A percentile compares a stretch with the other conserved stretches of the same genome.
Conservation (phyloP, 1,284 basidiomycete genomes). For the Moesziomyces sp. region DNA sequence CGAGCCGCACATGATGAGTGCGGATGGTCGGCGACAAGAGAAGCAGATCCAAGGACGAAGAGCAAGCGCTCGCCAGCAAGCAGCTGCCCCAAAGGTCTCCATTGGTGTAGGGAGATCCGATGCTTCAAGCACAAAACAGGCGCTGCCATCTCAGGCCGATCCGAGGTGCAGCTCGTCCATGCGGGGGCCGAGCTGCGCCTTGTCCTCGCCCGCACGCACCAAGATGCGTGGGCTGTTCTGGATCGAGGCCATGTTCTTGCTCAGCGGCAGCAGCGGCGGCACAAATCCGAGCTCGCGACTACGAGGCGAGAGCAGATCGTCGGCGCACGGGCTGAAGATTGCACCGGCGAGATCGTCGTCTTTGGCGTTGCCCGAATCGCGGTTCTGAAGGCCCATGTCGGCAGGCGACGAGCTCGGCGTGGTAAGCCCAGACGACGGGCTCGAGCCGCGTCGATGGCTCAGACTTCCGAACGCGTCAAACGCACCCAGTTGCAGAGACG, state of each 20-base stretch:
- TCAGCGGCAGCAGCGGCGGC: conserved; percentile 17
- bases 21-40: neutral
- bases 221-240: conserved; percentile 30
- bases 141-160: neutral
- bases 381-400: conserved; percentile 10
- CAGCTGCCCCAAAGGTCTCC: neutral
- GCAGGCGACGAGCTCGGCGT: conserved; percentile 41
- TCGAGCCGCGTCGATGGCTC: conserved; percentile 15
- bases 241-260: conserved; percentile 8
- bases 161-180: conserved; percentile 22
- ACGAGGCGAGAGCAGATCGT: conserved; percentile 20
- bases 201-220: conserved; percentile 3
- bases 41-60: neutral
- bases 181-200: conserved; percentile 10
- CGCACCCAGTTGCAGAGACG: conserved; percentile 17
- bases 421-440: conserved; percentile 24
- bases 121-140: no score
- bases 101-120: neutral
- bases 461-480: conserved; percentile 29
- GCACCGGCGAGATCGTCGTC: conserved; percentile 17
- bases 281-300: conserved; percentile 7
- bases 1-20: neutral
- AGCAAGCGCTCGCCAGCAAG: neutral
- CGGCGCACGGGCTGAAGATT: conserved; percentile 40
- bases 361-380: conserved; percentile 3